Evolutionary conservation across 768 basidiomycete species (phyloP).

Genomic region (Myochromella boudieri): DNA sequence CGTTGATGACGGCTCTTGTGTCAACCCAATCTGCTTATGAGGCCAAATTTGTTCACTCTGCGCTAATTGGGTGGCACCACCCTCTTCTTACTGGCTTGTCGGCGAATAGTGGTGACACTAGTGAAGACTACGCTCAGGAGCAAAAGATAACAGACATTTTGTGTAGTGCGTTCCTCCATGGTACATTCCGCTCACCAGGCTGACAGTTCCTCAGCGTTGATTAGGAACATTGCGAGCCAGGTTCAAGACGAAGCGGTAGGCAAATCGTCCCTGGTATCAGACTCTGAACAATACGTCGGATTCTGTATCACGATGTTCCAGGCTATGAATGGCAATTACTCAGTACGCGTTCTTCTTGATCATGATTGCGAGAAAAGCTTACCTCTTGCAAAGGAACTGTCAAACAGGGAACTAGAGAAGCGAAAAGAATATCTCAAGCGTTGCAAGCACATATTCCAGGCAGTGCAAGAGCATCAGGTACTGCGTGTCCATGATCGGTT

Average conservation of each 20-base stretch:
- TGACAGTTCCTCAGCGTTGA: conserved; percentile 36
- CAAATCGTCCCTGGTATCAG: conserved; percentile 17
- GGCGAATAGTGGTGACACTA: conserved; percentile 3
- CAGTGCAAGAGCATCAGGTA: conserved; percentile 27
- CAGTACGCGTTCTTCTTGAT: conserved; percentile 32
- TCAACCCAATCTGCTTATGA: conserved; percentile 50
- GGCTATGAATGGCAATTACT: conserved; percentile 47
- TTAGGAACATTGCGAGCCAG: conserved; percentile 40
- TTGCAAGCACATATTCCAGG: conserved; percentile 30
- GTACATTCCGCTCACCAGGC: not conserved
- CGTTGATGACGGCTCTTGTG: conserved; percentile 53
- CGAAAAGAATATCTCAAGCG: conserved; percentile 29
- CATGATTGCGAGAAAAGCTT: not conserved
- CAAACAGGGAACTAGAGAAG: conserved; percentile 6
- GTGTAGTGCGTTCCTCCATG: conserved; percentile 7
- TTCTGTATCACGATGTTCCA: conserved; percentile 47
- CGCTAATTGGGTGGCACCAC: conserved; percentile 44
- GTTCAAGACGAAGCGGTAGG: conserved; percentile 28
- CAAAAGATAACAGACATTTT: conserved; percentile 20
- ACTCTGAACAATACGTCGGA: conserved; percentile 39
- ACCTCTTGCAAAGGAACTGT: conserved; percentile 19
- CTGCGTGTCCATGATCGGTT: conserved; percentile 30
- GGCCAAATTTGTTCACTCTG: conserved; percentile 52
- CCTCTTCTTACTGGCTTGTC: conserved; percentile 8
- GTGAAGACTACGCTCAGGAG: not conserved